A percentile compares a stretch with the other conserved stretches of the same genome.
phyloP scores from a whole-genome alignment of 1,284 basidiomycete genomes.

The Ceratobasidium sp. region DNA sequence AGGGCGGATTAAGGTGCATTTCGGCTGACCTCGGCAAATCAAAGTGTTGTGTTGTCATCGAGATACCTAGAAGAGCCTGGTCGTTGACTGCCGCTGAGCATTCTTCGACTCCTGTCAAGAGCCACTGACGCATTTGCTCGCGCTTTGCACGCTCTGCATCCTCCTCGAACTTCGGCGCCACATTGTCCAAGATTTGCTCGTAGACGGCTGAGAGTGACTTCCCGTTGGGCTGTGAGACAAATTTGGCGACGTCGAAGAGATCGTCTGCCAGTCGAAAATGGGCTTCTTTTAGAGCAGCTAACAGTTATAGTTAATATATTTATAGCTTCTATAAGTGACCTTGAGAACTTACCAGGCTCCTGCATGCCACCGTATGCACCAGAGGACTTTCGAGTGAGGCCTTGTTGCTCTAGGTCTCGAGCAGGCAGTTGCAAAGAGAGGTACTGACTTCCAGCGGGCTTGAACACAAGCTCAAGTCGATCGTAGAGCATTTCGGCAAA shows the following conservation, averaged over 20 bases:
- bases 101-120: background rate
- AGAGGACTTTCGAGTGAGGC: background rate
- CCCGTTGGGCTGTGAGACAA: constrained; percentile 2
- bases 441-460: constrained; percentile 1
- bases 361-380: too few species aligned
- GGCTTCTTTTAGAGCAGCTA: background rate
- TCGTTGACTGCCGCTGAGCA: background rate
- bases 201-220: background rate
- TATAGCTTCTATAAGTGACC: background rate
- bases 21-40: background rate
- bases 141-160: background rate
- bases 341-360: background rate
- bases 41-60: background rate
- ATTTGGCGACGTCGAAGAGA: background rate
- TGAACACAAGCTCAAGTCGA: background rate
- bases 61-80: background rate
- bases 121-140: background rate
- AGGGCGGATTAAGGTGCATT: background rate
- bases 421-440: background rate
- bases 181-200: background rate
- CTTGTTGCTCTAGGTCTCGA: background rate
- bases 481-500: background rate
- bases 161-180: background rate
- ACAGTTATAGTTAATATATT: background rate
- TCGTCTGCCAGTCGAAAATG: background rate